Evolutionary conservation across 164 flowering plant genomes (phyloP), one percentile per base, ranked within the genome.

Genomic region (Magnolia kwangsiensis): DNA sequence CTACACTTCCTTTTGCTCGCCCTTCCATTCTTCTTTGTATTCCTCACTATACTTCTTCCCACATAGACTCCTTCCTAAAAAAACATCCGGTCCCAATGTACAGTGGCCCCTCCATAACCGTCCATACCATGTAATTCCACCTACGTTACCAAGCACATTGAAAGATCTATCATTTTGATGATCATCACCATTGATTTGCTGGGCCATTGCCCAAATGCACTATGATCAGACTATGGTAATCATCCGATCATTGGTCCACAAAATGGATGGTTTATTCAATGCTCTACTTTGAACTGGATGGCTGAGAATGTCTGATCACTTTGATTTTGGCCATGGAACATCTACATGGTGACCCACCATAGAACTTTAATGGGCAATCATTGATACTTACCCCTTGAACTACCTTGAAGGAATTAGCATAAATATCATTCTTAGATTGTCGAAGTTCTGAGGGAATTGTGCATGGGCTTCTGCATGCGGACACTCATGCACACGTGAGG

Each of bases 41-140:
- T 69, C 81, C 71, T 74, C 51, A 14, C 58, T 72, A 45, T 71
- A 84, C 50, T 81, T 86, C 67, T 23, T 81, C 29, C 94, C 93
- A 75, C 83, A 83, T 1, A 92, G 84, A 72, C 8, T 85, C 91
- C 81, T 95, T 85, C 78, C 91, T 81, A 75, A 89, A 91, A 74
- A 92, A 92, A 73, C 95, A 91, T 20, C 95, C 97, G 0, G 89
- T 86, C 19, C 95, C 97, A 74, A 85, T 66, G 55, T 88, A 93
- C 18, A 82, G 1, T 5, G 92, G 85, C n/a, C 19, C 89, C 89
- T n/a, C 88, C 92, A 78, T 75, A 71, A 21, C 90, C 89, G 72
- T 84, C 91, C 31, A 91, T 18, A 9, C 75, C 75, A 50, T 0
- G 1, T 14, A 68, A 6, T 68, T 68, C 71, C 50, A 68, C 71